Evolutionary conservation across 2,329 filamentous ascomycete genomes (phyloP), one percentile per base, ranked within the genome.

Genomic region (Fusarium sp.): DNA sequence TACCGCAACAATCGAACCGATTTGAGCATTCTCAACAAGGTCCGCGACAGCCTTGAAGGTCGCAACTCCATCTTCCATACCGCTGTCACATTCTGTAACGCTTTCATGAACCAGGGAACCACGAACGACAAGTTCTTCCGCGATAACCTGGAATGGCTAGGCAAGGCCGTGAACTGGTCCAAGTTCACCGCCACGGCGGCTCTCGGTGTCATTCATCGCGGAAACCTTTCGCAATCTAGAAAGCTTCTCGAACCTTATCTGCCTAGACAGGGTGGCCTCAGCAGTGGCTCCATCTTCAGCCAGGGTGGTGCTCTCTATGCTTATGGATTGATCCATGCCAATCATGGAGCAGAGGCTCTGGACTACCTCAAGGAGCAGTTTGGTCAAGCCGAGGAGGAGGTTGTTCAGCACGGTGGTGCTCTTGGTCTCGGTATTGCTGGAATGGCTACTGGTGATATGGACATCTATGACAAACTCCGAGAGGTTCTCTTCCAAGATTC

Each of bases 11-110:
- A 97, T 82, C 94, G 92, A 77, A 94, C 94, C 38, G 96, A 99
- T 76, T 87, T 94, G 69, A 92, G 90, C 74, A 96, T 99, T 65
- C 84, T 99, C 60, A 97, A 97, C 86, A 97, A 97, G 83, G 91
- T 99, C 44, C 92, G 95, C 51, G 96, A 99, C 78, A 97, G 94
- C 73, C 84, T 99, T 16, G 96, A 99, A 77, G 94, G 94, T 36
- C 89, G 97, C 54, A 98, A 97, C 82, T 98, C 95, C 33, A 99
- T 99, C 72, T 98, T 98, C 86, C 96, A 99, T 80, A 97, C 94
- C 2, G 94, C 94, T 6, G 93, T 99, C 57, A 98, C 96, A 1
- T 96, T 99, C 76, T 96, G 95, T 76, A 98, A 98, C 75, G 96
- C 94, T 12, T 98, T 99, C 79, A 99, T 99, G 96, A 97, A 99